A percentile compares a stretch with the other conserved stretches of the same genome.
Conservation (phyloP, 345 rosid genomes). For the Hypericum androsaemum region DNA sequence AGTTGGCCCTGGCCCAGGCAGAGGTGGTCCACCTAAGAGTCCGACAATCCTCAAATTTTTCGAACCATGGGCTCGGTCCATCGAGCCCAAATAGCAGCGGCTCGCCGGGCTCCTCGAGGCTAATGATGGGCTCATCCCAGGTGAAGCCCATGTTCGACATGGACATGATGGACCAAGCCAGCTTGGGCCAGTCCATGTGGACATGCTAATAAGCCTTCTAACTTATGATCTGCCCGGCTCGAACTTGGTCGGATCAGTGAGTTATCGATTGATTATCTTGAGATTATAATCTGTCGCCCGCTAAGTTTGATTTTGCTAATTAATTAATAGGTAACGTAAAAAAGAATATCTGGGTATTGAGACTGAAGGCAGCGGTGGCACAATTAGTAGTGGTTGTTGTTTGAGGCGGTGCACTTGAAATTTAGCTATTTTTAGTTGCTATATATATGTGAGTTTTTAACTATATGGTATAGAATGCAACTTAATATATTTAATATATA, state of each 20-base stretch:
- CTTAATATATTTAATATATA: too few species aligned
- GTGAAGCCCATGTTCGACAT: constrained; percentile 49
- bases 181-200: constrained; percentile 69
- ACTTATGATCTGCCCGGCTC: too few species aligned
- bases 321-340: too few species aligned
- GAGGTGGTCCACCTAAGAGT: constrained; percentile 78
- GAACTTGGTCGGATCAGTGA: too few species aligned
- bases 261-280: too few species aligned
- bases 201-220: constrained; percentile 27
- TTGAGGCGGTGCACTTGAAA: not conserved
- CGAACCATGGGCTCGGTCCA: constrained; percentile 34
- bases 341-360: too few species aligned
- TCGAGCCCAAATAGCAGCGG: constrained; percentile 53
- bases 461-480: too few species aligned
- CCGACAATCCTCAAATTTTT: constrained; percentile 26
- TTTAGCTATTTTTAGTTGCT: not conserved
- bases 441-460: not conserved
- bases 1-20: constrained; percentile 80
- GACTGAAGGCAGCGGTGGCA: too few species aligned
- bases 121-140: constrained; percentile 31
- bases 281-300: too few species aligned
- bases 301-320: too few species aligned
- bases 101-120: constrained; percentile 44
- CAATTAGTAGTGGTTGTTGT: too few species aligned
- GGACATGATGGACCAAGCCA: constrained; percentile 56